Conservation (phyloP, 2,329 filamentous ascomycete species). For the Claviceps purpurea region DNA sequence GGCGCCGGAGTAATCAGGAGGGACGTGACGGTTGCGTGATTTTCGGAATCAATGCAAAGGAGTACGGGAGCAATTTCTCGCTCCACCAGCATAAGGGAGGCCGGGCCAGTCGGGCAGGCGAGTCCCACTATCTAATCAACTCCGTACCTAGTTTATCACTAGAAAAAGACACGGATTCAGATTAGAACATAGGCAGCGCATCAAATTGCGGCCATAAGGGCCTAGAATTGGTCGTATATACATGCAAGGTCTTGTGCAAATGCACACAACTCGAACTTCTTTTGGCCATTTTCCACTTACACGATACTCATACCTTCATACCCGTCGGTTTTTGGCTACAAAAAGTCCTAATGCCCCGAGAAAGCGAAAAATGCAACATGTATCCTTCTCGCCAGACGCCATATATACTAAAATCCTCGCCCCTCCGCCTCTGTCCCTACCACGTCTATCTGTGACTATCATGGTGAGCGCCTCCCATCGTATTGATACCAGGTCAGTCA, state of each 20-base stretch:
- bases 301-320: not conserved
- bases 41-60: no score
- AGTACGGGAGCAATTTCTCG: not conserved
- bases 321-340: not conserved
- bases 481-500: slow-evolving; percentile 25
- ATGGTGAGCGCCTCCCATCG: not conserved
- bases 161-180: not conserved
- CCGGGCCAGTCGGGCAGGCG: not conserved
- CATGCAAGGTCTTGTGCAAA: not conserved
- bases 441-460: not conserved
- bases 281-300: not conserved
- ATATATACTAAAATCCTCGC: not conserved
- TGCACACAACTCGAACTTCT: not conserved
- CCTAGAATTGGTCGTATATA: not conserved
- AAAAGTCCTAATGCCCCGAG: not conserved
- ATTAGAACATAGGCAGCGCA: not conserved
- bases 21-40: not conserved
- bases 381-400: slow-evolving; percentile 2
- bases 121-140: no score
- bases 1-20: slow-evolving; percentile 13
- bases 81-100: not conserved
- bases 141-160: not conserved
- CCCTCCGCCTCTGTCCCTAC: not conserved
- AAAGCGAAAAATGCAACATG: not conserved
- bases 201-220: not conserved